Evolutionary conservation across 176 grass and related monocot genomes (phyloP), one percentile per base, ranked within the genome.

Genomic region (Puccinellia tenuiflora): DNA sequence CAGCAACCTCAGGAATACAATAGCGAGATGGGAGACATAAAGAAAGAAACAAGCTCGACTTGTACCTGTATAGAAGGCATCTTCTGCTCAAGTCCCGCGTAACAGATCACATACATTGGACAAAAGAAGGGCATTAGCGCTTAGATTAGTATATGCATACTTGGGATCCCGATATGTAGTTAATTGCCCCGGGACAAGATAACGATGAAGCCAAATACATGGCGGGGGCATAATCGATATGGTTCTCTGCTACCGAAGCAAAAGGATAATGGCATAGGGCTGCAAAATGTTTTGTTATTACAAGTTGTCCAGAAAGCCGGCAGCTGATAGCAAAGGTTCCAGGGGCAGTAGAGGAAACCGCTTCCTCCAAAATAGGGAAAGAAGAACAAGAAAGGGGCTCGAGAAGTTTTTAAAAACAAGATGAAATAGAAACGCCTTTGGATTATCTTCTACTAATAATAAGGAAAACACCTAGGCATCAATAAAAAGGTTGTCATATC

Each of bases 61-160:
- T 83, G 78, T 93, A 96, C 96, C 93, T 96, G 96, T 91, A 99
- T 88, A 68, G 89, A 86, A 45, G 96, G 96, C 93, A 99, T 99
- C 85, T 94, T 99, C 96, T 99, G 91, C 64, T 90, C 26, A 24
- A 81, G 83, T 72, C 47, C 77, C 79, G 15, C 34, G 28, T 68
- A 81, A 47, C 9, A 85, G 75, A 83, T 79, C 39, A 20, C 50
- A 79, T 78, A 61, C 35, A 78, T 80, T 87, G 40, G 75, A 86
- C 75, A 84, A 83, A 80, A 84, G 26, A 78, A 86, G 65, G 82
- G 82, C 33, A 79, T 84, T 73, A 88, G 76, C 16, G 72, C 17
- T 40, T 86, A 52, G 43, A 83, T 68, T 83, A 90, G 39, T 25
- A 66, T 56, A 85, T 52, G 81, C 14, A 63, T 84, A 56, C 0